A percentile compares a stretch with the other conserved stretches of the same genome.
Conservation (phyloP, 208 protist species). For the Vickermania spadyakhi region DNA sequence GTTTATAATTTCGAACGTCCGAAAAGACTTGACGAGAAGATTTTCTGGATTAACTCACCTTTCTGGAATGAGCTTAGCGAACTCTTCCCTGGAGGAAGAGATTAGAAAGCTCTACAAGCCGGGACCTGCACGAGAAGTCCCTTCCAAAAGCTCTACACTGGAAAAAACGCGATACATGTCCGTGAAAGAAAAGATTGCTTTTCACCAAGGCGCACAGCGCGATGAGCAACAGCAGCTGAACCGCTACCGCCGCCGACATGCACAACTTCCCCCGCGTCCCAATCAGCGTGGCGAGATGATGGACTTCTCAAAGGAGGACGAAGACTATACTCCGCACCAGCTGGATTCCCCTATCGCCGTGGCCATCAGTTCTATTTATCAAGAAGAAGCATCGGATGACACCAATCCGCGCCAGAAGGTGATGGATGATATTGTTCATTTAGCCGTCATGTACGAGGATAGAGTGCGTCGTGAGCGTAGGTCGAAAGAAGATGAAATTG, state of each 20-base stretch:
- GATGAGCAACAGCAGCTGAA: constrained; percentile 13
- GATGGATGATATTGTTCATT: constrained; percentile 4
- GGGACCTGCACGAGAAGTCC: background rate
- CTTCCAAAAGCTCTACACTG: background rate
- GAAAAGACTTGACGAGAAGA: constrained; percentile 12
- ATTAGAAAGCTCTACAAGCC: background rate
- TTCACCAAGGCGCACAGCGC: constrained; percentile 11
- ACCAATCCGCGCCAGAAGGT: background rate
- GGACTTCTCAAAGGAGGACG: constrained; percentile 7
- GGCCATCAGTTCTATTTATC: constrained; percentile 3
- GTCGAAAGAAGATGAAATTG: constrained; percentile 1
- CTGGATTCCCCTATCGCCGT: constrained; percentile 16
- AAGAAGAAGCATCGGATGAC: background rate
- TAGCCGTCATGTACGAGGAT: constrained; percentile 6
- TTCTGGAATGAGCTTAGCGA: background rate
- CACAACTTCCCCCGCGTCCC: background rate
- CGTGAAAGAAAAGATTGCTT: constrained; percentile 8
- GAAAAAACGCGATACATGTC: constrained; percentile 16
- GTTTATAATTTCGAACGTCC: constrained; percentile 53
- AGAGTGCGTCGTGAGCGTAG: background rate
- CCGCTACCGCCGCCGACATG: constrained; percentile 2
- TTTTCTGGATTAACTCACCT: background rate
- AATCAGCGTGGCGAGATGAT: background rate
- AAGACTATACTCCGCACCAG: constrained; percentile 12
- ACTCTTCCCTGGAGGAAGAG: background rate